Evolutionary conservation across 2,329 filamentous ascomycete species (phyloP).

Genomic region (Reticulascus tulasneorum): DNA sequence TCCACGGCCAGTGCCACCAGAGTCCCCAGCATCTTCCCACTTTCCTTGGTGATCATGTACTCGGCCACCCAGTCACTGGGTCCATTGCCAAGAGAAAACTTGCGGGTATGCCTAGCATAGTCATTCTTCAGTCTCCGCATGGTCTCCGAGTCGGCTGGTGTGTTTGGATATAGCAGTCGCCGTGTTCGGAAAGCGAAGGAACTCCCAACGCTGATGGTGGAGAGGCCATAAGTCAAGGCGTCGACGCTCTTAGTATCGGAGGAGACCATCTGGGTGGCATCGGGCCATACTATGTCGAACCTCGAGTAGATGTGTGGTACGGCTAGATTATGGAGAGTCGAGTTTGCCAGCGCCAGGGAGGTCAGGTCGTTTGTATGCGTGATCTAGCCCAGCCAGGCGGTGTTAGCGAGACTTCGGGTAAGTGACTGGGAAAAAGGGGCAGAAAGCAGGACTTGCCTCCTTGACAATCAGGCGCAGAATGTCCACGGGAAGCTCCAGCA

Average conservation of each 20-base stretch:
- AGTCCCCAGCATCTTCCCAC: conserved; percentile 84
- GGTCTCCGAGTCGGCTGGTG: conserved; percentile 10
- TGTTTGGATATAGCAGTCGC: conserved; percentile 25
- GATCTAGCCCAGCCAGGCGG: too few species aligned
- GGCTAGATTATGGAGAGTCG: conserved; percentile 69
- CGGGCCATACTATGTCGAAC: conserved; percentile 87
- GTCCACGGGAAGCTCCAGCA: conserved; percentile 75
- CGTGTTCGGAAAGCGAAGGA: conserved; percentile 35
- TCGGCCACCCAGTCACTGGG: conserved; percentile 74
- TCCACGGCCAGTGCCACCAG: conserved; percentile 75
- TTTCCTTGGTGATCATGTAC: conserved; percentile 77
- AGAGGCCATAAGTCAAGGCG: conserved; percentile 76
- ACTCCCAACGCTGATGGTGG: conserved; percentile 70
- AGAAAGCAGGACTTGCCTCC: conserved; percentile 53
- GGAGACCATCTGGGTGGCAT: conserved; percentile 54
- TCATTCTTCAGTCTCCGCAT: conserved; percentile 45
- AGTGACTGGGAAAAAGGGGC: too few species aligned
- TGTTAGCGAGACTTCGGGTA: conserved; percentile 1
- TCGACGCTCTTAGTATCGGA: conserved; percentile 72
- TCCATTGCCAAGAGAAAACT: conserved; percentile 82
- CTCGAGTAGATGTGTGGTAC: conserved; percentile 78
- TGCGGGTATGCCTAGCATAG: conserved; percentile 74
- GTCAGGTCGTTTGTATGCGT: conserved; percentile 80
- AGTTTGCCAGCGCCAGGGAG: conserved; percentile 72
- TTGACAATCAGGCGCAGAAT: conserved; percentile 75